Evolutionary conservation across 1,284 basidiomycete genomes (phyloP).

Genomic region (Apiotrichum gamsii): DNA sequence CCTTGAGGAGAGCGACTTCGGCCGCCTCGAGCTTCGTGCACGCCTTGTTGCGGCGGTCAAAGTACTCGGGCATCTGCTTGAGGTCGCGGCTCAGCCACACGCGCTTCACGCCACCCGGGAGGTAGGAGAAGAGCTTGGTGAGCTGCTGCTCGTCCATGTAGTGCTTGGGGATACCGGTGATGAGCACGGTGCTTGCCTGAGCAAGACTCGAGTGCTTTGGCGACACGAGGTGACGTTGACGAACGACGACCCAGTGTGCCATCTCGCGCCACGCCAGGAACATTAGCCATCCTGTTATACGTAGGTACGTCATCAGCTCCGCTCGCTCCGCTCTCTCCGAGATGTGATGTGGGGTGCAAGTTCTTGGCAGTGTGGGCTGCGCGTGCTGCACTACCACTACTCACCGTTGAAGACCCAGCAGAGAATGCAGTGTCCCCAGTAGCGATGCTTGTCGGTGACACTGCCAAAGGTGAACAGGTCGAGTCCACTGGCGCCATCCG

Average conservation of each 20-base stretch:
- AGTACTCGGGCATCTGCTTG: slow-evolving; percentile 58
- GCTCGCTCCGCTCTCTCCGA: no score
- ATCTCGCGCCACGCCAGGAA: slow-evolving; percentile 64
- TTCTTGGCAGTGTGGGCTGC: neutral
- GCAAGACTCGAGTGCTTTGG: slow-evolving; percentile 58
- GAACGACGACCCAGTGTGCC: slow-evolving; percentile 58
- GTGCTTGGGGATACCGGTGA: slow-evolving; percentile 64
- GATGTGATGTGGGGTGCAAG: neutral
- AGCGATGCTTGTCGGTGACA: slow-evolving; percentile 39
- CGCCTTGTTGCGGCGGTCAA: slow-evolving; percentile 56
- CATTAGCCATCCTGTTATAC: slow-evolving; percentile 58
- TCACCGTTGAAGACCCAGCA: slow-evolving; percentile 49
- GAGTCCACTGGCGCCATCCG: slow-evolving; percentile 46
- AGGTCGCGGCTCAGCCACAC: slow-evolving; percentile 66
- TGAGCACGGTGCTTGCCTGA: slow-evolving; percentile 69
- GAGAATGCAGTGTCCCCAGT: slow-evolving; percentile 50
- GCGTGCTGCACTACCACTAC: slow-evolving; percentile 14
- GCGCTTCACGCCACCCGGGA: slow-evolving; percentile 69
- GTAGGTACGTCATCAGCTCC: neutral
- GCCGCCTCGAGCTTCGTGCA: slow-evolving; percentile 61
- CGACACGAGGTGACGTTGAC: slow-evolving; percentile 64
- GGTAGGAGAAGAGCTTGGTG: slow-evolving; percentile 58
- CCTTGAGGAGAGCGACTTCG: slow-evolving; percentile 54
- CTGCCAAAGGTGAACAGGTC: slow-evolving; percentile 55
- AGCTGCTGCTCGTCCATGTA: slow-evolving; percentile 59